phyloP scores from a whole-genome alignment of 2,329 filamentous ascomycete species.

The Fusarium sp. region DNA sequence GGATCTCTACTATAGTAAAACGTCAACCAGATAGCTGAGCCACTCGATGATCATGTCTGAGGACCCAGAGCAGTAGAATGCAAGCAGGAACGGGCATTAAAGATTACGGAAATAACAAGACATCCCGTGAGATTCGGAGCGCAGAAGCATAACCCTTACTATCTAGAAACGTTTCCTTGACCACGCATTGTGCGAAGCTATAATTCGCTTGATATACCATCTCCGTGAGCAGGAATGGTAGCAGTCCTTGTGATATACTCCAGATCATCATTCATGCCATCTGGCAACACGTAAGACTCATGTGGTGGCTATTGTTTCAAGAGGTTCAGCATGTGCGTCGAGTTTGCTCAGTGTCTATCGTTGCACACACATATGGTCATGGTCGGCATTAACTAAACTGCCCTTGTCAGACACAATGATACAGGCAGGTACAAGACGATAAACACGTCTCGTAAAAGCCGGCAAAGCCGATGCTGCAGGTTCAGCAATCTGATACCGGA shows the following conservation, averaged over 20 bases:
- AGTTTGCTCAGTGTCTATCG: not conserved
- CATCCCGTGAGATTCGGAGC: not conserved
- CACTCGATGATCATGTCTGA: not conserved
- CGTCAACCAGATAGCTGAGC: conserved; percentile 4
- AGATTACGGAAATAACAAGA: no score
- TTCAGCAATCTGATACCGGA: conserved; percentile 28
- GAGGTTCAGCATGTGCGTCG: not conserved
- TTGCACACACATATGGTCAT: not conserved
- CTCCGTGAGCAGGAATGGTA: not conserved
- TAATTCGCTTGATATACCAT: not conserved
- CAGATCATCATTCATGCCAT: not conserved
- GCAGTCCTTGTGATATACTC: not conserved
- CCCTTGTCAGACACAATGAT: conserved; percentile 21
- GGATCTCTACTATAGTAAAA: conserved; percentile 11
- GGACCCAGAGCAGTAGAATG: not conserved
- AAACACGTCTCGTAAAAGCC: conserved; percentile 18
- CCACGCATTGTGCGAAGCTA: not conserved
- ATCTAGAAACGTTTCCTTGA: not conserved
- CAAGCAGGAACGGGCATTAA: not conserved
- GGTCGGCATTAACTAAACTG: conserved; percentile 1
- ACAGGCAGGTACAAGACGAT: conserved; percentile 10
- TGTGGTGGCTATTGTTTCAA: not conserved
- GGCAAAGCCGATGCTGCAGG: conserved; percentile 11
- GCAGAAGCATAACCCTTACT: not conserved
- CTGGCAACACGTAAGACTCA: not conserved